Percentiles rank a stretch among this genome's conserved stretches.
Evolutionary conservation across 2,329 filamentous ascomycete species (phyloP).

Genomic region (Diaporthe vaccinii): DNA sequence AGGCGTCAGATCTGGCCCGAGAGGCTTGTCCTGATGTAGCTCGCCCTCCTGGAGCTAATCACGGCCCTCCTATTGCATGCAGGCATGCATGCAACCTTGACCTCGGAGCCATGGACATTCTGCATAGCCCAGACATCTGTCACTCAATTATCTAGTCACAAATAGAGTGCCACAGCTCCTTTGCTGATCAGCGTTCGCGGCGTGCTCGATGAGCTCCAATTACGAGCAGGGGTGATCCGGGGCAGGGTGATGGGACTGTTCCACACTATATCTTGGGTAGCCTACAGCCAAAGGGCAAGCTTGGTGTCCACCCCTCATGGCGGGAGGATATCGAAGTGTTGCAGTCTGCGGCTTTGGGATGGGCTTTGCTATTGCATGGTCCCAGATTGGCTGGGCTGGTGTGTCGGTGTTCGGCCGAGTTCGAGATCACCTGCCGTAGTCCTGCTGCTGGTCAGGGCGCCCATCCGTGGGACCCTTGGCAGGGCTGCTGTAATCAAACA

Average conservation of each 20-base stretch:
- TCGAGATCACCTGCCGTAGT: not conserved
- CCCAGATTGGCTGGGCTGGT: not conserved
- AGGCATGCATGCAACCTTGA: not conserved
- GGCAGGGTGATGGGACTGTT: not conserved
- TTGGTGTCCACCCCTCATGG: not conserved
- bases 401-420: not conserved
- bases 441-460: not conserved
- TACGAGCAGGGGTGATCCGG: not conserved
- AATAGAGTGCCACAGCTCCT: not conserved
- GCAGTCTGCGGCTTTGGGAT: not conserved
- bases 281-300: not conserved
- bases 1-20: constrained; percentile 5
- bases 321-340: not conserved
- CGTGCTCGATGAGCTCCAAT: not conserved
- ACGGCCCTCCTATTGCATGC: not conserved
- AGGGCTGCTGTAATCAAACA: not conserved
- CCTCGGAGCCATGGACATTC: not conserved
- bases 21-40: constrained; percentile 7
- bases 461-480: not conserved
- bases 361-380: not conserved
- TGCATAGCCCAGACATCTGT: not conserved
- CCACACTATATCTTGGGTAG: not conserved
- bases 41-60: constrained; percentile 1
- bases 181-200: not conserved
- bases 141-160: no score